Base-by-base conservation (phyloP, 768 basidiomycete genomes). In the Amanita exitialis region DNA sequence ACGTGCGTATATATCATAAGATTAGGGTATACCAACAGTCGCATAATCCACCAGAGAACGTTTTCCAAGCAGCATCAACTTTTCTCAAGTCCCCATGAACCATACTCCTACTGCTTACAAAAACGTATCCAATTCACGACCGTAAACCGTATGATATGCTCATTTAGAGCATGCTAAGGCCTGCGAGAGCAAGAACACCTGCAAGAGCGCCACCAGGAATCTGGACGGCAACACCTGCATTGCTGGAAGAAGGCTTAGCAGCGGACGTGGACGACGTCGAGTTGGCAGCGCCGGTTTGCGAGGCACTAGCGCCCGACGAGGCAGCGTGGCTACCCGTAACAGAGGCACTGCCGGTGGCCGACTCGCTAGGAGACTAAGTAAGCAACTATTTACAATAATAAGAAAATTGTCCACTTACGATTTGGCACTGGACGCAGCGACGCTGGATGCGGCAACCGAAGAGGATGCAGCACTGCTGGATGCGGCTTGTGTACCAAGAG, bases 121-220 rank as follows among this genome's bases (percentile, higher is more conserved):
- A 27, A 27, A 27, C 13, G 18, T 44, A 23, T 44, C 42, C 16
- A 13, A 8, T 10, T 8, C 25, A 49, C 25, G 8, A 8, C 39
- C 35, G 21, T 20, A 21, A 4, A 30, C 10, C 4, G 18, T 28
- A 41, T 18, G 5, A 38, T 7, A 18, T 16, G 38, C 25, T 16
- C 15, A 4, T 41, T 49, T 28, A 49, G 38, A 49, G 49, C 38
- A 42, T 42, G 7, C 39, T 28, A 13, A 49, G 39, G n/a, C 49
- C 49, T 10, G 28, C 49, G 1, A 49, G 37, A 18, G 49, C 49
- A 27, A 49, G 49, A 37, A 49, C 49, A 18, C 49, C 49, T 1
- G 49, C 49, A 18, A 49, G 36, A 18, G 39, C 49, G 8, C 49
- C 38, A n/a, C 38, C 28, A 16, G 49, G 38, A 18, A 42, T 27